phyloP scores from a whole-genome alignment of 495 filamentous ascomycete genomes.

The Podospora didyma region DNA sequence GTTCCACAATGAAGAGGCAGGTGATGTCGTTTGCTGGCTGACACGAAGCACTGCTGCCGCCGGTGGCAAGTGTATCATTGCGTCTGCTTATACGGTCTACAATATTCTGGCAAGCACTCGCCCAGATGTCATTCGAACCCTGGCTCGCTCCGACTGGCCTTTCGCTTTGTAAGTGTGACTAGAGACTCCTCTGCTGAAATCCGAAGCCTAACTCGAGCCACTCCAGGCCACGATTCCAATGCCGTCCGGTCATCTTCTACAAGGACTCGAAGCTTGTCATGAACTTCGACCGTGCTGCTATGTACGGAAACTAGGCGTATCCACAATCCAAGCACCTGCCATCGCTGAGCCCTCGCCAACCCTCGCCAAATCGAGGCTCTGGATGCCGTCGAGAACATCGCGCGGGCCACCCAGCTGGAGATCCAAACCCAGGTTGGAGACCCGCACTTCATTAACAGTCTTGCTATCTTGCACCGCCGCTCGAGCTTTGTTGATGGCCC shows the following conservation, averaged over 20 bases:
- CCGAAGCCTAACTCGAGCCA: conserved; percentile 7
- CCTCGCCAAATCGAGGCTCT: conserved; percentile 61
- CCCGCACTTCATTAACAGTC: conserved; percentile 72
- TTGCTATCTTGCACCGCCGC: conserved; percentile 64
- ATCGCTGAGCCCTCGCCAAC: conserved; percentile 46
- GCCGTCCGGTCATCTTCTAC: conserved; percentile 56
- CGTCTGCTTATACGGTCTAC: conserved; percentile 59
- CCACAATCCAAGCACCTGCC: conserved; percentile 53
- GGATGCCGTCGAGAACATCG: conserved; percentile 58
- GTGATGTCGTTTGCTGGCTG: conserved; percentile 64
- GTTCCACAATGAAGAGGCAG: conserved; percentile 70
- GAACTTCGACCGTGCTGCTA: conserved; percentile 56
- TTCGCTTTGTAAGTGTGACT: conserved; percentile 55
- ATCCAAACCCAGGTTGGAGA: conserved; percentile 58
- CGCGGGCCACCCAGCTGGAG: conserved; percentile 51
- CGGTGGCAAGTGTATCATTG: conserved; percentile 58
- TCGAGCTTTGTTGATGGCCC: conserved; percentile 54
- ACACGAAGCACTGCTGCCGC: conserved; percentile 51
- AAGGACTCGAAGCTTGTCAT: conserved; percentile 51
- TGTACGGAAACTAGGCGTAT: conserved; percentile 53
- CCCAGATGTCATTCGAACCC: conserved; percentile 58
- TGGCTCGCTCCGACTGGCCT: conserved; percentile 57
- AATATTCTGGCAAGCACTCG: conserved; percentile 59
- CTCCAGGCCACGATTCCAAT: conserved; percentile 46
- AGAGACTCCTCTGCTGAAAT: not conserved